Evolutionary conservation across 192 early-diverging fungal genomes (phyloP).

Genomic region (Gorgonomyces haynaldii): DNA sequence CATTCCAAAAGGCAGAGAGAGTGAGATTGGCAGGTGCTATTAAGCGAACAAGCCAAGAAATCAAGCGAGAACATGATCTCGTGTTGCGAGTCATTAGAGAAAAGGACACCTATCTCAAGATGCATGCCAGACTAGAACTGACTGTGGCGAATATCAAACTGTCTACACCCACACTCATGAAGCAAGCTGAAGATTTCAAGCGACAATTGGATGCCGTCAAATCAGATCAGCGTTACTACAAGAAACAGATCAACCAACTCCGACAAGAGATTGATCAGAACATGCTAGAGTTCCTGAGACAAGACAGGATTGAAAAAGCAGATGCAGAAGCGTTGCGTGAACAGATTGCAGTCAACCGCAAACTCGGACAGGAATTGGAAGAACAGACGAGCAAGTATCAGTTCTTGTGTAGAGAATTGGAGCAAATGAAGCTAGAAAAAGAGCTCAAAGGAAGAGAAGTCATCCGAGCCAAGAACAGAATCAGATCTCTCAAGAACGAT

Average conservation of each 20-base stretch:
- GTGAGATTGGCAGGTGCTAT: constrained; percentile 41
- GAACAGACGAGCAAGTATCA: constrained; percentile 9
- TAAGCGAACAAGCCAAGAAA: constrained; percentile 14
- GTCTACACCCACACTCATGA: constrained; percentile 32
- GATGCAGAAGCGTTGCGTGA: constrained; percentile 26
- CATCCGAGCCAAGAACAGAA: constrained; percentile 35
- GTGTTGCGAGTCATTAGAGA: constrained; percentile 43
- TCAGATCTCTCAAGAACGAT: constrained; percentile 35
- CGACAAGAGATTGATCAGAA: constrained; percentile 37
- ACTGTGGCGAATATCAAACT: constrained; percentile 48
- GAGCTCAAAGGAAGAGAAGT: constrained; percentile 48
- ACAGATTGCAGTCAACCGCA: constrained; percentile 28
- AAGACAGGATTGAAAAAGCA: constrained; percentile 35
- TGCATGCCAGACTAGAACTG: constrained; percentile 34
- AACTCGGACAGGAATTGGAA: constrained; percentile 42
- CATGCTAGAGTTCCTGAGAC: constrained; percentile 39
- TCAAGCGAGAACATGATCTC: constrained; percentile 46
- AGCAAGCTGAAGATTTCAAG: constrained; percentile 34
- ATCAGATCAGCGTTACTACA: constrained; percentile 26
- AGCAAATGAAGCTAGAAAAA: constrained; percentile 31
- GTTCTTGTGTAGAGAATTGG: constrained; percentile 17
- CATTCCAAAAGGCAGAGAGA: constrained; percentile 38
- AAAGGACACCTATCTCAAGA: constrained; percentile 43
- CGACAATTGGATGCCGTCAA: constrained; percentile 20
- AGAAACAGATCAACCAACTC: constrained; percentile 24